Evolutionary conservation across 176 grass and related monocot genomes (phyloP).

Genomic region (Dactylis glomerata): DNA sequence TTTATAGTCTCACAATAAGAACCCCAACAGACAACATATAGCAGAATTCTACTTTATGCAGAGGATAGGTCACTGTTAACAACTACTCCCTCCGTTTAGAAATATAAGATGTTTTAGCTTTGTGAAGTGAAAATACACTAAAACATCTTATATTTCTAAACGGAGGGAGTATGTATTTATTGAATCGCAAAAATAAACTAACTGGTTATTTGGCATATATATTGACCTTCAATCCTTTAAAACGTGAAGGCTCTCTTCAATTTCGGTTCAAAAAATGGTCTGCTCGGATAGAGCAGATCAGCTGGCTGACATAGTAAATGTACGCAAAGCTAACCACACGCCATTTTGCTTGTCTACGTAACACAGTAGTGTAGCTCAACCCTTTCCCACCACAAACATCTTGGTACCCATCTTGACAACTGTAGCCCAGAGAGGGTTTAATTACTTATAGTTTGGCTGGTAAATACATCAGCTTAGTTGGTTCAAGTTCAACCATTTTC

Average conservation of each 20-base stretch:
- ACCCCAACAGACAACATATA: background rate
- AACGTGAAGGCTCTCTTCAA: background rate
- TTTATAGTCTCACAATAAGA: conserved; percentile 1
- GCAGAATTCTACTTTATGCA: background rate
- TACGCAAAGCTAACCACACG: background rate
- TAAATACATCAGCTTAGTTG: background rate
- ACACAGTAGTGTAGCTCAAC: background rate
- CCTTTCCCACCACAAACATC: background rate
- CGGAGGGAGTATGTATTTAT: background rate
- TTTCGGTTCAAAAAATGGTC: no score
- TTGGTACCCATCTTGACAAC: background rate
- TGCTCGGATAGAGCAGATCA: background rate
- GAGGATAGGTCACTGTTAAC: background rate
- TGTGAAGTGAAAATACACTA: no score
- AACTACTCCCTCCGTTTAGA: background rate
- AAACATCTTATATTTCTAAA: no score
- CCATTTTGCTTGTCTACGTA: background rate
- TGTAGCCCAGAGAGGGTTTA: background rate
- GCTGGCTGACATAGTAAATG: background rate
- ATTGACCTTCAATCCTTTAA: background rate
- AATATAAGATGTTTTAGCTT: no score
- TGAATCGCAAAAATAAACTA: background rate
- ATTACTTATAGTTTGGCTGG: background rate
- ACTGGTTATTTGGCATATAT: background rate
- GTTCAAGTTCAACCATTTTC: background rate